phyloP scores from a whole-genome alignment of 2,329 filamentous ascomycete genomes.

The Epichloe uncinata region DNA sequence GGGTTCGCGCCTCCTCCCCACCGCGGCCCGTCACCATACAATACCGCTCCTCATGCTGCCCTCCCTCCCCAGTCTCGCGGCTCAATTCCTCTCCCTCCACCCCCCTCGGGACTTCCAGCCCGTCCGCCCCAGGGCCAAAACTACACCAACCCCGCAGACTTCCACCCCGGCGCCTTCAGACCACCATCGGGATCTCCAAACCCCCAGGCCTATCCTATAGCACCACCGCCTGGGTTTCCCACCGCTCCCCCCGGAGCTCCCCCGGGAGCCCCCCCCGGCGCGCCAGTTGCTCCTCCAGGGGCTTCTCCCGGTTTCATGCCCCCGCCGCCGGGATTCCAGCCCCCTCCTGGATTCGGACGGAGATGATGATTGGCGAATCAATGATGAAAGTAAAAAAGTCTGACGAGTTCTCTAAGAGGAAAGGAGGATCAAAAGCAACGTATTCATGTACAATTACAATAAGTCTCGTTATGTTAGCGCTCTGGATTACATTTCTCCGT shows the following conservation, averaged over 20 bases:
- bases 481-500: neutral
- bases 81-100: slow-evolving; percentile 30
- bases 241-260: slow-evolving; percentile 22
- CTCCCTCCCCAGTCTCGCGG: slow-evolving; percentile 15
- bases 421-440: neutral
- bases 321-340: slow-evolving; percentile 31
- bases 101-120: slow-evolving; percentile 38
- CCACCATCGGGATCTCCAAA: slow-evolving; percentile 25
- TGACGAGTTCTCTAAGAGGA: neutral
- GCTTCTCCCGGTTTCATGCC: slow-evolving; percentile 29
- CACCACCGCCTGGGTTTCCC: slow-evolving; percentile 29
- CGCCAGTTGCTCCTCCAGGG: slow-evolving; percentile 22
- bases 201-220: slow-evolving; percentile 25
- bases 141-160: slow-evolving; percentile 34
- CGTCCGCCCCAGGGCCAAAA: slow-evolving; percentile 34
- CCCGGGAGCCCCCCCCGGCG: slow-evolving; percentile 12
- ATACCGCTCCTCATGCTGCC: slow-evolving; percentile 8
- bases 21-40: slow-evolving; percentile 21
- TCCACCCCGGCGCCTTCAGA: slow-evolving; percentile 30
- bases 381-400: no score
- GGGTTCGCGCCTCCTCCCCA: slow-evolving; percentile 23
- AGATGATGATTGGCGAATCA: slow-evolving; percentile 8
- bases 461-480: neutral
- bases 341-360: slow-evolving; percentile 30
- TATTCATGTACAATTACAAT: neutral